Base-by-base conservation (phyloP, 768 basidiomycete species). In the Daedaleopsis sinensis region DNA sequence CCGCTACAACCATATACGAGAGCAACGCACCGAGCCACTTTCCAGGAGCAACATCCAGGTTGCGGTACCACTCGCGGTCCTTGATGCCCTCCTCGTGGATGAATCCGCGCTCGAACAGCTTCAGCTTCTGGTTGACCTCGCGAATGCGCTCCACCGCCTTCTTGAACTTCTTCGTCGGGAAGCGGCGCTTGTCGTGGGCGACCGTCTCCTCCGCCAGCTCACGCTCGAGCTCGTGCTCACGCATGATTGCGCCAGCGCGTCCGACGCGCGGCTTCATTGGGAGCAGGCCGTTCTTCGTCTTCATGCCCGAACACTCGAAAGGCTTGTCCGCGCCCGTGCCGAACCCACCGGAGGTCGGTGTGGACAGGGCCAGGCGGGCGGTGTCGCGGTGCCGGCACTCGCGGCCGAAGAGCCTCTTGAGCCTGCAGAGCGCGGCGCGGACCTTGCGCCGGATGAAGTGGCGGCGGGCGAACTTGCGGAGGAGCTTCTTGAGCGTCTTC, bases 11-110 rank as follows among this genome's bases (percentile, higher is more conserved):
- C 18, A 39, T 53, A 24, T 16, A 11, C 9, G 23, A 24, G 47
- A 24, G 27, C 24, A 19, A 74, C 82, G 66, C 65, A 90, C 90
- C 89, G 43, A 89, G 84, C 86, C 89, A 89, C 72, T 91, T 88
- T 42, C 93, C 94, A 35, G 94, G 94, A 3, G 94, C 92, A 46
- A 94, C 91, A 51, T 83, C 93, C 16, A 94, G 80, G 74, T 94
- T 89, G 68, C 79, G 85, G 71, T 90, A 96, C 94, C 94, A 96
- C 71, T 92, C 89, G 36, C 91, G 81, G 56, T 88, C 86, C 65
- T 86, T 86, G 64, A 94, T 86, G 0, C 94, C 94, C 16, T 78
- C 85, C 67, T 88, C 78, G 7, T 85, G 86, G 61, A 95, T 89
- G 72, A 96, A 92, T 1, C 93, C 92, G 52, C 82, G 83, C 71